Evolutionary conservation across 177 flowering plant genomes (phyloP).

Genomic region (Vitis hybrid): DNA sequence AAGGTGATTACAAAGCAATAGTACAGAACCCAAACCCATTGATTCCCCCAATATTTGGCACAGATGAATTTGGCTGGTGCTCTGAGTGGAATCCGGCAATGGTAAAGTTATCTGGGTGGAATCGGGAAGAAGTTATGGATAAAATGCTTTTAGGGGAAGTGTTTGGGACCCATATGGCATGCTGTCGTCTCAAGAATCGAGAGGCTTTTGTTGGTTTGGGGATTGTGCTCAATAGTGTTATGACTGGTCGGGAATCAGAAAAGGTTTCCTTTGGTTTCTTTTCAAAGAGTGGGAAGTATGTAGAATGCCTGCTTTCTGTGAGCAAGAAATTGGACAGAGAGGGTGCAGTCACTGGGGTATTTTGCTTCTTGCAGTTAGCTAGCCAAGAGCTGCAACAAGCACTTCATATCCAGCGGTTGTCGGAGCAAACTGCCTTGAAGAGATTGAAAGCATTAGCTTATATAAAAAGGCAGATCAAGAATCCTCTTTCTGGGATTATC

Average conservation of each 20-base stretch:
- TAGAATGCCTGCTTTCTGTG: constrained; percentile 82
- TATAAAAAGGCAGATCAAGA: constrained; percentile 73
- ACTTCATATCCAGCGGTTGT: constrained; percentile 75
- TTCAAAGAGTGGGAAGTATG: constrained; percentile 64
- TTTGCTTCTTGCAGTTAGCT: constrained; percentile 94
- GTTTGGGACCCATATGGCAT: constrained; percentile 70
- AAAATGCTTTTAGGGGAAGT: constrained; percentile 96
- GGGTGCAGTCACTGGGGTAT: constrained; percentile 79
- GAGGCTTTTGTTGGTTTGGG: constrained; percentile 85
- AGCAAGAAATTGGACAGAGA: constrained; percentile 75
- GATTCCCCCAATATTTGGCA: constrained; percentile 95
- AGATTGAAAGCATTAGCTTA: constrained; percentile 75
- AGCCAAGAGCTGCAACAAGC: constrained; percentile 96
- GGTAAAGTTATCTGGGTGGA: constrained; percentile 73
- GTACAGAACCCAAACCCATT: constrained; percentile 86
- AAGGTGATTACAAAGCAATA: constrained; percentile 95
- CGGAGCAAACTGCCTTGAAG: constrained; percentile 85
- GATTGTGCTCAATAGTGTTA: constrained; percentile 72
- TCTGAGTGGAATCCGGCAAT: constrained; percentile 97
- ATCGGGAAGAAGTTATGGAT: constrained; percentile 70
- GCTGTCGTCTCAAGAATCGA: constrained; percentile 86
- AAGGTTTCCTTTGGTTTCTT: constrained; percentile 81
- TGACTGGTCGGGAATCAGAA: constrained; percentile 75
- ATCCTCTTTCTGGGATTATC: constrained; percentile 86
- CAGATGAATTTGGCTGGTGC: constrained; percentile 99